Evolutionary conservation across 1,139 yeast species (phyloP).

Genomic region (Hanseniaspora uvarum): DNA sequence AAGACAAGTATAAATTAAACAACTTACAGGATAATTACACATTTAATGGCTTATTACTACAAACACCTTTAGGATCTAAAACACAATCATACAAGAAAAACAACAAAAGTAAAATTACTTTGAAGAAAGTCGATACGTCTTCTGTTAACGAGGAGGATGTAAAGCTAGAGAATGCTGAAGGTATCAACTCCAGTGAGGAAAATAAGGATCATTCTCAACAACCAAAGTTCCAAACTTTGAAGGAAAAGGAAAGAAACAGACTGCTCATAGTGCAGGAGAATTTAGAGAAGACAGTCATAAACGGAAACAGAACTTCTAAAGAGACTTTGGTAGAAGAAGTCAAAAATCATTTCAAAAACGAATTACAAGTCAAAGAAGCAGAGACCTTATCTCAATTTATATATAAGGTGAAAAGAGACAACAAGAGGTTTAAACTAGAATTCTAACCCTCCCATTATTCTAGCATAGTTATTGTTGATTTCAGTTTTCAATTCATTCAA

Average conservation of each 20-base stretch:
- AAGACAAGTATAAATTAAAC: conserved; percentile 27
- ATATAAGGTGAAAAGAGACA: conserved; percentile 30
- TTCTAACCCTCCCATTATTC: conserved; percentile 18
- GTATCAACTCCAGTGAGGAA: conserved; percentile 20
- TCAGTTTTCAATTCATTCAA: neutral
- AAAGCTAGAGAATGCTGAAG: conserved; percentile 22
- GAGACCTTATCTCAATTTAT: conserved; percentile 32
- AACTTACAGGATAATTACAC: conserved; percentile 28
- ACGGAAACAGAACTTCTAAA: conserved; percentile 25
- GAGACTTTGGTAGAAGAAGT: conserved; percentile 26
- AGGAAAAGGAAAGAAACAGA: conserved; percentile 12
- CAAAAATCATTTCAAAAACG: conserved; percentile 26
- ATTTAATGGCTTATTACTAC: conserved; percentile 28
- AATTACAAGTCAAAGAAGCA: conserved; percentile 25
- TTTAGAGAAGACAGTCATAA: conserved; percentile 5
- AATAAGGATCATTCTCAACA: conserved; percentile 20
- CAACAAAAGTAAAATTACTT: conserved; percentile 6
- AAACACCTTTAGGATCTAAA: conserved; percentile 29
- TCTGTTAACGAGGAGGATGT: neutral
- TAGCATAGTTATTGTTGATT: conserved; percentile 4
- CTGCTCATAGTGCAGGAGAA: conserved; percentile 4
- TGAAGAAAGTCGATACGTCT: conserved; percentile 1
- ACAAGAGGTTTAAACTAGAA: conserved; percentile 30
- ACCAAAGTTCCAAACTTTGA: conserved; percentile 25
- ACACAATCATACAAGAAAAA: conserved; percentile 24